Evolutionary conservation across 768 basidiomycete species (phyloP).

Genomic region (Leccinum barrowsii): DNA sequence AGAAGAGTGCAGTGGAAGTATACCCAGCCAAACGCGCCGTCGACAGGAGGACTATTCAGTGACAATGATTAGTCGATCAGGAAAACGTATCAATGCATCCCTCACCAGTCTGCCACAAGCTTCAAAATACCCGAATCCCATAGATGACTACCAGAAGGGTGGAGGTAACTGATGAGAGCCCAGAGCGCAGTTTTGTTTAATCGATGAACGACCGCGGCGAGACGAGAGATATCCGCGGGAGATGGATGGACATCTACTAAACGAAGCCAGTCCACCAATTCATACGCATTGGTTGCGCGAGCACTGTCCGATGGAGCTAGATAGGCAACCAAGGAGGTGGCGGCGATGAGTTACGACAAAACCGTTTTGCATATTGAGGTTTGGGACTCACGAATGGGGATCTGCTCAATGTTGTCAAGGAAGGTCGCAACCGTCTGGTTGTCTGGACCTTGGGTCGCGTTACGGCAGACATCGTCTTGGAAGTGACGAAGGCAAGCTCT

Average conservation of each 20-base stretch:
- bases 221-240: constrained; percentile 37
- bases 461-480: constrained; percentile 5
- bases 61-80: not conserved
- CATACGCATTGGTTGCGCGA: constrained; percentile 42
- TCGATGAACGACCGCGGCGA: constrained; percentile 37
- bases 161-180: constrained; percentile 41
- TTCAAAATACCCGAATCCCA: constrained; percentile 35
- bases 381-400: constrained; percentile 44
- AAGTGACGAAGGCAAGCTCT: constrained; percentile 34
- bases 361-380: not conserved
- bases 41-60: constrained; percentile 9
- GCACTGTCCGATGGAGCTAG: constrained; percentile 38
- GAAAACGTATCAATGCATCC: not conserved
- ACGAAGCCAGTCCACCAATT: constrained; percentile 64
- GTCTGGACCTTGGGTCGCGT: not conserved
- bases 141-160: constrained; percentile 40
- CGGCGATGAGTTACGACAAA: not conserved
- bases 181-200: constrained; percentile 42
- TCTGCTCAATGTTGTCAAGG: constrained; percentile 39
- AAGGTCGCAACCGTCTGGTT: constrained; percentile 37
- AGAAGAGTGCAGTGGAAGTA: constrained; percentile 35
- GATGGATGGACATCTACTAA: constrained; percentile 37
- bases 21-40: constrained; percentile 41
- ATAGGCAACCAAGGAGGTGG: not conserved
- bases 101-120: constrained; percentile 28